Percentiles rank a stretch among this genome's conserved stretches.
phyloP scores from a whole-genome alignment of 2,329 filamentous ascomycete genomes.

The Plenodomus lindquistii region DNA sequence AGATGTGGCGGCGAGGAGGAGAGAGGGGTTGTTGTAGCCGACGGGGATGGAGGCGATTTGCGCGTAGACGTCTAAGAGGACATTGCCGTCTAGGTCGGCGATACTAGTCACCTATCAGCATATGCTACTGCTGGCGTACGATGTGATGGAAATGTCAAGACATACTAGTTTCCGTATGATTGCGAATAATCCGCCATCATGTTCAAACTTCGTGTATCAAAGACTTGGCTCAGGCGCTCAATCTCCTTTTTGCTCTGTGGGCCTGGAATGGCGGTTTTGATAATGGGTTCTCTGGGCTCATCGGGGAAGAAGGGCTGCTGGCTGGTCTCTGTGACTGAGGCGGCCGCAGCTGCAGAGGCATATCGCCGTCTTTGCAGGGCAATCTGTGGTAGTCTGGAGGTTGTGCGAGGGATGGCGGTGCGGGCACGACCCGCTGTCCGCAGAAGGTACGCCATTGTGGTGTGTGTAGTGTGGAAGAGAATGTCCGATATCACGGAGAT shows the following conservation, averaged over 20 bases:
- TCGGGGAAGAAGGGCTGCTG: slow-evolving; percentile 60
- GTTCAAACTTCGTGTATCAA: slow-evolving; percentile 84
- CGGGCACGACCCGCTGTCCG: slow-evolving; percentile 29
- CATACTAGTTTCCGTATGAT: slow-evolving; percentile 71
- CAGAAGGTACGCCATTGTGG: slow-evolving; percentile 39
- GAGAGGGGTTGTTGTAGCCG: slow-evolving; percentile 85
- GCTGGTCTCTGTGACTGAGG: slow-evolving; percentile 34
- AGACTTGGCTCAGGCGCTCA: slow-evolving; percentile 74
- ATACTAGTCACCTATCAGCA: slow-evolving; percentile 48
- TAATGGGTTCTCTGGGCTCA: slow-evolving; percentile 60
- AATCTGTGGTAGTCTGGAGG: slow-evolving; percentile 18
- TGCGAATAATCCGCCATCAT: slow-evolving; percentile 47
- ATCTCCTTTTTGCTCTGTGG: slow-evolving; percentile 72
- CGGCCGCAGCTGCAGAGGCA: slow-evolving; percentile 38
- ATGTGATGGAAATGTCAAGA: background rate
- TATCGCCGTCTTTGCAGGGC: slow-evolving; percentile 28
- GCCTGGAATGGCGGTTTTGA: slow-evolving; percentile 70
- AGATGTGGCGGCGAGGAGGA: slow-evolving; percentile 70
- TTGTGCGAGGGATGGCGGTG: slow-evolving; percentile 19
- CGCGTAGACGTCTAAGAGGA: slow-evolving; percentile 77
- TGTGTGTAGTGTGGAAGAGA: background rate
- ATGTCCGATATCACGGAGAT: too few relatives aligned
- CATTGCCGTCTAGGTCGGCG: slow-evolving; percentile 71
- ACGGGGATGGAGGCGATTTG: slow-evolving; percentile 93
- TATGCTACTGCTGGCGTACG: background rate